Base-by-base conservation (phyloP, 1,139 yeast species). In the Sugiyamaella sp. region DNA sequence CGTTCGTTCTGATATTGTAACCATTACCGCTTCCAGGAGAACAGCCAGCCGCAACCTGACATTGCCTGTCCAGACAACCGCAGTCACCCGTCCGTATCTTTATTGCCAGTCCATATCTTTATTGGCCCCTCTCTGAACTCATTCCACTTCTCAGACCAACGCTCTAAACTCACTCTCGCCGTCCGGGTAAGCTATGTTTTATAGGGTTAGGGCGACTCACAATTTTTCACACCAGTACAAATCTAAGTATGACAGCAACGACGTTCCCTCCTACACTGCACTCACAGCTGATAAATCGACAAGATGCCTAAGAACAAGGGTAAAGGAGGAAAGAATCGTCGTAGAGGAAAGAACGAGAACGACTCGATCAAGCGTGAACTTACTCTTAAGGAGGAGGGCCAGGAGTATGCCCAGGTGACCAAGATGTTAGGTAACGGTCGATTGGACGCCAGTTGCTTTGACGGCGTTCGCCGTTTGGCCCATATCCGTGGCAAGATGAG, bases 361-460 rank as follows among this genome's bases (percentile, higher is more conserved):
- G 87, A 82, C 59, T 86, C 88, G 59, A 91, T 89, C 75, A 93
- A 95, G 81, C 89, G 99, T 76, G 99, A 93, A 72, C 81, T 93
- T 67, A 81, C 85, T 71, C 81, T 81, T 71, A 90, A 86, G 70
- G 99, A 93, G 63, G 99, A 95, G 67, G 97, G 96, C 57, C 99
- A 93, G 64, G 99, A 93, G 73, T 95, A 95, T 70, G 99, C 97
- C 55, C 99, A 95, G 77, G 95, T 95, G 71, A 84, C 95, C 72
- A 93, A 91, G 75, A 91, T 95, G 97, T 82, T 95, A 67, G 99
- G 99, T 72, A 91, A 91, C 71, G 99, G 99, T 64, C 85, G 99
- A 75, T 84, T 95, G 54, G 97, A 91, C 73, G 97, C 96, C 54
- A 74, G 84, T 53, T 95, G 99, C 76, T 95, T 93, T 69, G 99